Evolutionary conservation across 2,329 filamentous ascomycete genomes (phyloP), one percentile per base, ranked within the genome.

Genomic region (Clonostachys chloroleuca): DNA sequence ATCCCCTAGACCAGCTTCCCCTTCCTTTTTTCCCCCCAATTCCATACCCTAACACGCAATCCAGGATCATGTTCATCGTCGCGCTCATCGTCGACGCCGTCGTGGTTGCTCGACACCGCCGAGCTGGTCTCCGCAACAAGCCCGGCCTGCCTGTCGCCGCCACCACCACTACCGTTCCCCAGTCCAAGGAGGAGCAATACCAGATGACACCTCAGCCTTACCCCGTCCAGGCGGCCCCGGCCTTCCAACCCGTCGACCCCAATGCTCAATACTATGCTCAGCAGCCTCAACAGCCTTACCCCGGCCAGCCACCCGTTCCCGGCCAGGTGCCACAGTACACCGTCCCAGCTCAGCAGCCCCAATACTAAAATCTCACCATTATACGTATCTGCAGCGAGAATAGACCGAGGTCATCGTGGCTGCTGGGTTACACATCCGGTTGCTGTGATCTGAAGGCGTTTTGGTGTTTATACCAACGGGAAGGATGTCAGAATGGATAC

Each of bases 41-140:
- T 20, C 24, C 24, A 30, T 10, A 3, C 9, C 24, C 12, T 6
- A 4, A 2, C 6, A 36, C 24, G 24, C 24, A 10, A 10, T 30
- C 8, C 43, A 78, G 74, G 52, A 46, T 70, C 5, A 65, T 75
- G 42, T 74, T 69, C 52, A 44, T 69, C 44, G 58, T 66, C 45
- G 62, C 69, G 35, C 65, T 76, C 16, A 51, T 65, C 12, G 62
- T 74, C 6, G 65, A 73, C 55, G 56, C 64, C 49, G 56, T 74
- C 8, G 62, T 64, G 48, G 59, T 75, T 12, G 61, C 69, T 54
- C 65, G 68, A 13, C 73, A 77, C 52, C 72, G 73, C 48, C 60
- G 60, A 40, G 64, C 63, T 10, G 72, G 73, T 16, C 62, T 72
- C 6, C 70, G 68, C 54, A 63, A 58, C 54, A 63, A 53, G 50